Base-by-base conservation (phyloP, 192 early-diverging fungal genomes). In the Backusella tuberculispora region DNA sequence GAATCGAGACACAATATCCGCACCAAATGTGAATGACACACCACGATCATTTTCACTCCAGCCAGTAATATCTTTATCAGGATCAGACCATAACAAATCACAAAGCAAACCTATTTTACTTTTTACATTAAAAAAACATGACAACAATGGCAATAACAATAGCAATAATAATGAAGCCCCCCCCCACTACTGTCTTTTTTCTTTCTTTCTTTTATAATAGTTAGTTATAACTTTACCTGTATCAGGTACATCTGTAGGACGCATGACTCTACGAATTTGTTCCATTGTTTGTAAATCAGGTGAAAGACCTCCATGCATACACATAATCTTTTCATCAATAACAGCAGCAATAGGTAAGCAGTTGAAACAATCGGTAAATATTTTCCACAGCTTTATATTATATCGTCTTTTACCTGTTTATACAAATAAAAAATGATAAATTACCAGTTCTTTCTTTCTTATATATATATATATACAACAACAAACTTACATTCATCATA, bases 311-410 rank as follows among this genome's bases (percentile, higher is more conserved):
- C 97, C 97, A 81, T 98, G 97, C 97, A 98, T 97, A 66, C 92
- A 93, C 75, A 98, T 95, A 76, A 98, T 98, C 83, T 97, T 97
- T 85, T 97, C 97, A 84, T 97, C 96, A 80, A 98, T 95, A 48
- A 98, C 95, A 19, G 96, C 96, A 12, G 96, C 95, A 76, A 98
- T 96, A 8, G 96, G 96, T 47, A 98, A 88, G 80, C 96, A 98
- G 85, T 98, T 98, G 88, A 98, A 98, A 81, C 96, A 98, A 84
- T 98, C 96, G 14, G 95, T 98, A 78, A 98, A 98, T 21, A 95
- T 97, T 83, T 98, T 98, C 97, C 97, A 98, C 56, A 98, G 84
- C 84, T 96, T 96, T 85, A 98, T 97, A 85, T 98, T 97, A 85
- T 97, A 97, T 67, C 97, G 85, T 80, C 97, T 86, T 83, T 98